These are phyloP conservation scores for Eucalyptus microcorys DNA, from an alignment of 345 rosid genomes.

Conservation along the genomic window DNA sequence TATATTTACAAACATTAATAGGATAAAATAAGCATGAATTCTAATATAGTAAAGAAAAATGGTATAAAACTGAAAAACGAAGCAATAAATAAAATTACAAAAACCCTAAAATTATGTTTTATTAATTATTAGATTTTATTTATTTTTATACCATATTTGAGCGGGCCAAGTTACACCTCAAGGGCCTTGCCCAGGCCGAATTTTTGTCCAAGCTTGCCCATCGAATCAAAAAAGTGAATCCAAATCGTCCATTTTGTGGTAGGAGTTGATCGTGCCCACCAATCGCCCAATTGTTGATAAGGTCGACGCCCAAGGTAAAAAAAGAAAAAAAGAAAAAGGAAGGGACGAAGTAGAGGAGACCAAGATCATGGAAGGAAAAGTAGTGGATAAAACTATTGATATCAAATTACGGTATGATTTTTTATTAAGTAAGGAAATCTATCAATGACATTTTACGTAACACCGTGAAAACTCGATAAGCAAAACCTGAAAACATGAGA, in stretches of 20 bases:
- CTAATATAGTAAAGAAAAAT: not conserved
- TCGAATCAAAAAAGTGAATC: not conserved
- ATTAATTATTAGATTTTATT: not conserved
- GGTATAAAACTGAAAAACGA: not conserved
- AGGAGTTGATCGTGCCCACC: not conserved
- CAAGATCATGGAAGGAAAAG: not conserved
- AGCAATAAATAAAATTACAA: not conserved
- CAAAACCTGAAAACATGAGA: not conserved
- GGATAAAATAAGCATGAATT: not conserved
- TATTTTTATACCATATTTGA: not conserved
- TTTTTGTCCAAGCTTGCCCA: not conserved
- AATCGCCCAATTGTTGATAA: not conserved
- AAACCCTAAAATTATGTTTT: not conserved
- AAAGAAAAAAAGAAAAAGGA: not conserved
- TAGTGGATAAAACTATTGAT: not conserved
- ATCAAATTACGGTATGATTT: not conserved
- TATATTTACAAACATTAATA: not conserved
- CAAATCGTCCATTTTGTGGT: not conserved
- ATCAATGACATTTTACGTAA: not conserved
- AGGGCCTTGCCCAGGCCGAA: not conserved
- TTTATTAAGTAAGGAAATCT: not conserved
- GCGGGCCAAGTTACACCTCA: not conserved
- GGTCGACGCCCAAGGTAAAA: not conserved
- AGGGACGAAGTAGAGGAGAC: not conserved
- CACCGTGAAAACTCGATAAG: not conserved